Evolutionary conservation across 768 basidiomycete genomes (phyloP).

Genomic region (Naganishia antarctica): DNA sequence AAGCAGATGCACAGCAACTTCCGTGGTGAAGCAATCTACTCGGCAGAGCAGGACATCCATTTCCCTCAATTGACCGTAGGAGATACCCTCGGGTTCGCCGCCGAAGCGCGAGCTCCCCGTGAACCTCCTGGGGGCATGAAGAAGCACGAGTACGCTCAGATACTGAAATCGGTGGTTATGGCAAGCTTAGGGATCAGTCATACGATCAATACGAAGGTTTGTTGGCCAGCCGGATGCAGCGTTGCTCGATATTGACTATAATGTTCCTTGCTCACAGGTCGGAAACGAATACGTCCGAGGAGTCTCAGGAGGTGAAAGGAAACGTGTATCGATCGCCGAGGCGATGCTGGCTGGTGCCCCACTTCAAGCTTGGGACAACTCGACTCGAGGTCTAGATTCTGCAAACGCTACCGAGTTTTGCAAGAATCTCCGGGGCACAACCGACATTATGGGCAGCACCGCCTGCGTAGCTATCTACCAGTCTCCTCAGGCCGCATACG

Average conservation of each 20-base stretch:
- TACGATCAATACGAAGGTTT: slow-evolving; percentile 59
- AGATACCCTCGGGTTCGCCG: slow-evolving; percentile 42
- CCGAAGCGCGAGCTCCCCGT: slow-evolving; percentile 21
- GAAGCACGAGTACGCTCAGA: slow-evolving; percentile 48
- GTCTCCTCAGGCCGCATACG: slow-evolving; percentile 52
- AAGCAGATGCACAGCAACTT: slow-evolving; percentile 54
- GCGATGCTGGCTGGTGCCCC: slow-evolving; percentile 65
- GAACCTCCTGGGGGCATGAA: slow-evolving; percentile 39
- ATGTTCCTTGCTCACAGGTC: slow-evolving; percentile 46
- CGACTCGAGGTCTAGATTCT: slow-evolving; percentile 49
- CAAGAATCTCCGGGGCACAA: slow-evolving; percentile 51
- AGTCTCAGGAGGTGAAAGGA: slow-evolving; percentile 55
- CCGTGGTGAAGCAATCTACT: slow-evolving; percentile 51
- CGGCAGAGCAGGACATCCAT: slow-evolving; percentile 50
- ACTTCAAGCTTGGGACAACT: slow-evolving; percentile 69
- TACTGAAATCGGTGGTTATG: slow-evolving; percentile 56
- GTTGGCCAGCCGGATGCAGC: no score
- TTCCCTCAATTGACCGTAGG: slow-evolving; percentile 49
- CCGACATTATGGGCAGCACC: slow-evolving; percentile 52
- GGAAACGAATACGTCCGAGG: slow-evolving; percentile 68
- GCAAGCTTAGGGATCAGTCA: slow-evolving; percentile 73
- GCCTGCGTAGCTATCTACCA: slow-evolving; percentile 55
- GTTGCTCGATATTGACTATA: no score
- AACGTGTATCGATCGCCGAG: slow-evolving; percentile 77
- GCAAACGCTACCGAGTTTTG: slow-evolving; percentile 55